phyloP scores from a whole-genome alignment of 2,329 filamentous ascomycete species.

The Aaosphaeria pasadenensis region DNA sequence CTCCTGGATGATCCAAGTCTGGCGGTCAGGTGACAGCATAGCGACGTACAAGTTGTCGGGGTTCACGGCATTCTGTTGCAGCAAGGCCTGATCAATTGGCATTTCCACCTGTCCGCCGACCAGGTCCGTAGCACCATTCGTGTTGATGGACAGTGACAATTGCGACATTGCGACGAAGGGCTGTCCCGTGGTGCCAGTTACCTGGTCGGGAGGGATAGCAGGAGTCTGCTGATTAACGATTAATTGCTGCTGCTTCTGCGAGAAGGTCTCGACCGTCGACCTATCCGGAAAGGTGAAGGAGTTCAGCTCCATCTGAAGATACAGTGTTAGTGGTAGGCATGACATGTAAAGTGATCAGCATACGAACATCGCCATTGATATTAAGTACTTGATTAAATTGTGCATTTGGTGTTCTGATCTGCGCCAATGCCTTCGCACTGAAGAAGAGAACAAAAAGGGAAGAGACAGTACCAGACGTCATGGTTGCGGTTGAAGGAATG shows the following conservation, averaged over 20 bases:
- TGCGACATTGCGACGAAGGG: slow-evolving; percentile 32
- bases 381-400: slow-evolving; percentile 40
- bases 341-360: background rate
- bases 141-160: slow-evolving; percentile 34
- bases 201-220: slow-evolving; percentile 32
- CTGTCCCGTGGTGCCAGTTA: slow-evolving; percentile 35
- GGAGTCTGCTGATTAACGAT: slow-evolving; percentile 39
- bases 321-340: background rate
- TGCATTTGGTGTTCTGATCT: slow-evolving; percentile 20
- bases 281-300: slow-evolving; percentile 36
- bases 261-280: slow-evolving; percentile 36
- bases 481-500: slow-evolving; percentile 12
- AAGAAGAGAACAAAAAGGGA: slow-evolving; percentile 24
- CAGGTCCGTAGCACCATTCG: slow-evolving; percentile 33
- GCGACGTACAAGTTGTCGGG: slow-evolving; percentile 36
- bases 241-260: slow-evolving; percentile 37
- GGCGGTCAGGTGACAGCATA: slow-evolving; percentile 35
- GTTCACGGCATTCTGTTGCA: slow-evolving; percentile 27
- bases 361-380: slow-evolving; percentile 37
- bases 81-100: slow-evolving; percentile 26
- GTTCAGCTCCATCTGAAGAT: slow-evolving; percentile 32
- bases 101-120: slow-evolving; percentile 37
- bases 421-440: slow-evolving; percentile 23
- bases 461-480: slow-evolving; percentile 38
- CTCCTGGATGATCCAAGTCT: slow-evolving; percentile 38